Evolutionary conservation across 192 early-diverging fungal species (phyloP), one percentile per base, ranked within the genome.

Genomic region (Glomus cerebriforme): DNA sequence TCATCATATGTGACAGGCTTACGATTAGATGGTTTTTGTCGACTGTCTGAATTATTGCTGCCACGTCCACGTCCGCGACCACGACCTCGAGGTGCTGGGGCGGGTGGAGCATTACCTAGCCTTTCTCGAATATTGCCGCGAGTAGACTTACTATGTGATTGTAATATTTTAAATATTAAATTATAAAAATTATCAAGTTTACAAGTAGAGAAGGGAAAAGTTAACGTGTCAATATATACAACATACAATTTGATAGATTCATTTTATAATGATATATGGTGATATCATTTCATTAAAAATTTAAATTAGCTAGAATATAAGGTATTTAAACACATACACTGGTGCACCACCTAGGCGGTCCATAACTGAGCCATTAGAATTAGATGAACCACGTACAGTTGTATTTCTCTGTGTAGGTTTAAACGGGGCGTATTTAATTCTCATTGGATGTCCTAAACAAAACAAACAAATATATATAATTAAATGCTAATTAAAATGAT

Each of bases 1-100:
- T 77, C 75, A 77, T 77, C 75, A 31, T 65, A 67, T 10, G 75
- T 77, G 26, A 77, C 64, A 43, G 64, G 35, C 34, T 77, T 77
- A 26, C 75, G 54, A 24, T 43, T 58, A 10, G 59, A 29, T 29
- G 45, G 8, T 67, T 49, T 65, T 63, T 45, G 37, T n/a, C n/a
- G n/a, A n/a, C n/a, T n/a, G 64, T 76, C 75, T 26, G 63, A 66
- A 64, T 15, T 49, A 15, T 77, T 67, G 31, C 10, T 39, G 17
- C 47, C 49, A 32, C 72, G 72, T 22, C 54, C 72, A 32, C 64
- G 64, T 27, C 26, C n/a, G 45, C 22, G 26, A 27, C 47, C 72
- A 34, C 72, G 72, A 24, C 54, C 72, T 17, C 47, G 73, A 58
- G n/a, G 27, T 32, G 29, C 73, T 32, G 49, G 10, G 60, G 27